These are phyloP conservation scores for Hortaea sp. DNA, from an alignment of 2,329 filamentous ascomycete species.

Conservation along the genomic window DNA sequence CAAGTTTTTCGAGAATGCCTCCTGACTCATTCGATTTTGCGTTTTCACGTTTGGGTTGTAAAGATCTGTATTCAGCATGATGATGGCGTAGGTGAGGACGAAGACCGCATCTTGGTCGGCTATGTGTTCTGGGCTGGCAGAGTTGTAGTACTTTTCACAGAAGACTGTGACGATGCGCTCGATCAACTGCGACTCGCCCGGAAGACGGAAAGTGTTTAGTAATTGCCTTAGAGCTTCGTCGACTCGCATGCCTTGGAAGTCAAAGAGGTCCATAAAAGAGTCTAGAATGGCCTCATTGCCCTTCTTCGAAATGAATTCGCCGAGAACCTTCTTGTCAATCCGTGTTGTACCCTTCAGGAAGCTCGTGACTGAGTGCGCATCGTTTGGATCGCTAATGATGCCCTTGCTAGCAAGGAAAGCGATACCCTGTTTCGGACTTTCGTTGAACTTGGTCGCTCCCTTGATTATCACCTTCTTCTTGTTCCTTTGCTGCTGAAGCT, in stretches of 20 bases:
- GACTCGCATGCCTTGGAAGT: slow-evolving; percentile 76
- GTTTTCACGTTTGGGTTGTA: slow-evolving; percentile 83
- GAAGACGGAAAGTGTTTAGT: slow-evolving; percentile 85
- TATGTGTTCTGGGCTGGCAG: slow-evolving; percentile 61
- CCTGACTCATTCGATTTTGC: slow-evolving; percentile 70
- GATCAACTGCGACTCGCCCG: slow-evolving; percentile 86
- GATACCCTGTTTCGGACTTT: slow-evolving; percentile 81
- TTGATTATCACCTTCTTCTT: slow-evolving; percentile 83
- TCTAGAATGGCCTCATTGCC: slow-evolving; percentile 76
- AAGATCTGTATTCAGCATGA: slow-evolving; percentile 94
- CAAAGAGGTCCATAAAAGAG: slow-evolving; percentile 76
- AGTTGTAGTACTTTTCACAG: slow-evolving; percentile 70
- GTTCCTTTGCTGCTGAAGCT: slow-evolving; percentile 60
- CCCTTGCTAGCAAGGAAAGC: slow-evolving; percentile 76
- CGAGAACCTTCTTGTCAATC: slow-evolving; percentile 80
- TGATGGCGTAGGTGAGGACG: slow-evolving; percentile 88
- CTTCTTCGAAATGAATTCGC: slow-evolving; percentile 87
- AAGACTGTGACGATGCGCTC: slow-evolving; percentile 85
- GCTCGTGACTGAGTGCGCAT: slow-evolving; percentile 68
- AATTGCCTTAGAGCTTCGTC: slow-evolving; percentile 82
- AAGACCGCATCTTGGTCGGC: slow-evolving; percentile 81
- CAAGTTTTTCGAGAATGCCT: slow-evolving; percentile 80
- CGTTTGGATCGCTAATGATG: slow-evolving; percentile 65
- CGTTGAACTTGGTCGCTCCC: slow-evolving; percentile 86
- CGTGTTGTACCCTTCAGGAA: slow-evolving; percentile 83